A percentile compares a stretch with the other conserved stretches of the same genome.
Evolutionary conservation across 768 basidiomycete species (phyloP).

Genomic region (Russula griseocarnosa): DNA sequence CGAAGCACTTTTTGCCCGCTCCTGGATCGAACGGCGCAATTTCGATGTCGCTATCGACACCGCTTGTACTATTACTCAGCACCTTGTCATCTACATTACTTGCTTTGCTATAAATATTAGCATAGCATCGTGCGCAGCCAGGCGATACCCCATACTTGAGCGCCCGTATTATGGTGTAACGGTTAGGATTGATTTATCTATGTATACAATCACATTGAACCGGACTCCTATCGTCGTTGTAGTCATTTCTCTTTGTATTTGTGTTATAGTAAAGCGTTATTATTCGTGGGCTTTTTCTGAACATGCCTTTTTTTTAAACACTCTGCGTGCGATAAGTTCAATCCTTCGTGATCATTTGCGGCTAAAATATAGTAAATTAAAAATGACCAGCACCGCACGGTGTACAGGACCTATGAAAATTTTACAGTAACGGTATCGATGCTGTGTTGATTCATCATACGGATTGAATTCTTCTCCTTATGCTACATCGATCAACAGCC

Average conservation of each 20-base stretch:
- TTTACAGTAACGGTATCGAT: no score
- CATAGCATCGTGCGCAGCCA: neutral
- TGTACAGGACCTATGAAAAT: no score
- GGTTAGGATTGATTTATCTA: neutral
- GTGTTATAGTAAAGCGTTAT: neutral
- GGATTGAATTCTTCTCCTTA: no score
- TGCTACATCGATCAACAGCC: no score
- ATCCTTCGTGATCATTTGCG: no score
- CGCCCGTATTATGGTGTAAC: neutral
- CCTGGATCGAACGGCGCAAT: slow-evolving; percentile 45
- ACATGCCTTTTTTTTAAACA: no score
- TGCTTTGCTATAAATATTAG: slow-evolving; percentile 2
- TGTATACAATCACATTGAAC: neutral
- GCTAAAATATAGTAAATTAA: no score
- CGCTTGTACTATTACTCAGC: neutral
- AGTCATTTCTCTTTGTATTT: neutral
- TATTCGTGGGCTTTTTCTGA: no score
- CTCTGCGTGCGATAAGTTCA: no score
- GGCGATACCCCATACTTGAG: neutral
- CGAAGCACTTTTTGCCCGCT: slow-evolving; percentile 56
- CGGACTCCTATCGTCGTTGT: neutral
- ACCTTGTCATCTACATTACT: slow-evolving; percentile 6
- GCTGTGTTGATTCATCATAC: no score
- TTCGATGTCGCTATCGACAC: neutral
- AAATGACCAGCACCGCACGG: no score